Conservation (phyloP, 2,329 filamentous ascomycete species). For the Knufia petricola region DNA sequence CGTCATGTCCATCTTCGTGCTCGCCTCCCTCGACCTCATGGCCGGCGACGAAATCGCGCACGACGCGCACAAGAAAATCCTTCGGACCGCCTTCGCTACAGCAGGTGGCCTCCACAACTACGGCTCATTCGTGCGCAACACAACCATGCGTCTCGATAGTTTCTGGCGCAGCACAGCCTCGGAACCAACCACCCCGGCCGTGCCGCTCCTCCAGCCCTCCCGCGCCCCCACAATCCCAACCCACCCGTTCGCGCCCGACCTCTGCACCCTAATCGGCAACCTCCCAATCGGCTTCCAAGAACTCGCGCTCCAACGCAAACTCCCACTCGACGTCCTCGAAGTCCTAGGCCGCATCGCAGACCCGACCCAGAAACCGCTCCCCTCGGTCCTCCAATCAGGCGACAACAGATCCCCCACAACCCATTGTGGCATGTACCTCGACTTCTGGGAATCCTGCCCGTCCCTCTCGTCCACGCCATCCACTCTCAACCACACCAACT, state of each 20-base stretch:
- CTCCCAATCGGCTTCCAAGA: constrained; percentile 16
- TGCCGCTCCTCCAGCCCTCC: constrained; percentile 1
- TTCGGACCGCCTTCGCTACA: constrained; percentile 2
- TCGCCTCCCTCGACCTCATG: constrained; percentile 2
- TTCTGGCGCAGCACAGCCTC: constrained; percentile 5
- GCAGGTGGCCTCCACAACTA: constrained; percentile 24
- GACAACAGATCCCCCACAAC: constrained; percentile 1
- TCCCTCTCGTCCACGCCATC: not conserved
- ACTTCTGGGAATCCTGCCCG: constrained; percentile 8
- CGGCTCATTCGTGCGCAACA: constrained; percentile 6
- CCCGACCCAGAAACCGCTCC: not conserved
- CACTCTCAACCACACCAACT: too few relatives aligned
- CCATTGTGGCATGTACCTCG: not conserved
- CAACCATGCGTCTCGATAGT: constrained; percentile 6
- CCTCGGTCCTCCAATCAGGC: not conserved
- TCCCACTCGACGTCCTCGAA: constrained; percentile 5
- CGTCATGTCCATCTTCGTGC: constrained; percentile 3
- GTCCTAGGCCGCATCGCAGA: constrained; percentile 5
- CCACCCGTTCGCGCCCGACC: constrained; percentile 13
- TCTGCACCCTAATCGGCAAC: constrained; percentile 12
- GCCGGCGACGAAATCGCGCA: constrained; percentile 3
- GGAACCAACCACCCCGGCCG: constrained; percentile 1
- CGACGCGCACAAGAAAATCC: constrained; percentile 4
- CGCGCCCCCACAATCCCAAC: constrained; percentile 5
- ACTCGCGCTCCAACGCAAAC: constrained; percentile 12